A percentile compares a stretch with the other conserved stretches of the same genome.
Conservation (phyloP, 495 filamentous ascomycete genomes). For the Penicillium angulare region DNA sequence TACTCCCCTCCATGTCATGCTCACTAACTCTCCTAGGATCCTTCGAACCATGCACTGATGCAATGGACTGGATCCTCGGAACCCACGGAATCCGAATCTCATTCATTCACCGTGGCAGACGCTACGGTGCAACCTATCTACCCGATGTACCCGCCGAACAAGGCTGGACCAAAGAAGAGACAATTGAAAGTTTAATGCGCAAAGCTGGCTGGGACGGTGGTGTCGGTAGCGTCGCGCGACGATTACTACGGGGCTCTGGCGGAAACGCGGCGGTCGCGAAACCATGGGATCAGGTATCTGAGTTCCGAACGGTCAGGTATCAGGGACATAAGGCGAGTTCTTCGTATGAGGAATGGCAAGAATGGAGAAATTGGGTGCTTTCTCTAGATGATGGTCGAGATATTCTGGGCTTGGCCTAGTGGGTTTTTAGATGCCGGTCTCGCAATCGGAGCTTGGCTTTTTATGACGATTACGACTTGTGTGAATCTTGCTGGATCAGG, state of each 20-base stretch:
- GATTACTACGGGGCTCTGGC: constrained; percentile 27
- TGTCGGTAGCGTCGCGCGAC: constrained; percentile 49
- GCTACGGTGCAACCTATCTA: constrained; percentile 76
- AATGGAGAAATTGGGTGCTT: constrained; percentile 73
- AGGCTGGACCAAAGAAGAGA: constrained; percentile 94
- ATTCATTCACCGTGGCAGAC: constrained; percentile 63
- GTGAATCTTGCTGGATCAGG: neutral
- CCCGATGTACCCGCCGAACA: constrained; percentile 91
- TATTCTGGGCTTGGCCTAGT: constrained; percentile 11
- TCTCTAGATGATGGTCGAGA: constrained; percentile 36
- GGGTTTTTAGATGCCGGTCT: neutral
- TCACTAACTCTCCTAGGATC: constrained; percentile 73
- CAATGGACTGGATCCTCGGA: constrained; percentile 85
- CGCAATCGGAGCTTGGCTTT: no score
- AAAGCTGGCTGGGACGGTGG: constrained; percentile 79
- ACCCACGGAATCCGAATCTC: constrained; percentile 79
- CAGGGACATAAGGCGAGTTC: constrained; percentile 73
- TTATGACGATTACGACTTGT: neutral
- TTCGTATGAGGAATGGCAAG: constrained; percentile 69
- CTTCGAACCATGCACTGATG: constrained; percentile 67
- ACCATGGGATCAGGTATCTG: constrained; percentile 68
- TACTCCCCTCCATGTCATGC: constrained; percentile 68
- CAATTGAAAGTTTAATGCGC: constrained; percentile 82
- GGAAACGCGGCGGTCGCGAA: no score
- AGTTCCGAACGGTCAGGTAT: constrained; percentile 74